These are phyloP conservation scores for Sonneratia caseolaris DNA, from an alignment of 345 rosid species.

Conservation along the genomic window DNA sequence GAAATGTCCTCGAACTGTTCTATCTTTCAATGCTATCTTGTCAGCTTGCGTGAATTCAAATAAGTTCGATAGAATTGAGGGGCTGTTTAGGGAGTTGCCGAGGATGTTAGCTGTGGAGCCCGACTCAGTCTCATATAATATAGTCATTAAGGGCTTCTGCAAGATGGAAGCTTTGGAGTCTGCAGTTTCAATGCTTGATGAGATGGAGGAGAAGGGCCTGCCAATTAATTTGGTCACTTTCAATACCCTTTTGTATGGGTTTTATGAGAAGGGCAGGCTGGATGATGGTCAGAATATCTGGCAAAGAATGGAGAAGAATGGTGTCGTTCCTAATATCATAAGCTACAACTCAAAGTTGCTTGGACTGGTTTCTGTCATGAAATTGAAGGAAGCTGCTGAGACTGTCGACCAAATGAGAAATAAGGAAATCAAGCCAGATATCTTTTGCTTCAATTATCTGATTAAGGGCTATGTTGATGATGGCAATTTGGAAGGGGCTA, in stretches of 20 bases:
- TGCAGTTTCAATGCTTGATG: slow-evolving; percentile 35
- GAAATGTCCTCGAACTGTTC: slow-evolving; percentile 43
- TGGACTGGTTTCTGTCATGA: slow-evolving; percentile 39
- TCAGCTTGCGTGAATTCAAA: slow-evolving; percentile 47
- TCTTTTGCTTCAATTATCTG: slow-evolving; percentile 46
- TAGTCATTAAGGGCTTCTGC: slow-evolving; percentile 43
- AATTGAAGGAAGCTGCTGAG: slow-evolving; percentile 34
- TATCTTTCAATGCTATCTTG: slow-evolving; percentile 54
- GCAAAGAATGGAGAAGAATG: slow-evolving; percentile 37
- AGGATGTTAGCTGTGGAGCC: slow-evolving; percentile 35
- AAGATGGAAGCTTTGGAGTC: slow-evolving; percentile 36
- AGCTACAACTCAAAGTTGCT: slow-evolving; percentile 50
- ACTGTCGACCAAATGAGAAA: slow-evolving; percentile 35
- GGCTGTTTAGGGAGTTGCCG: slow-evolving; percentile 34
- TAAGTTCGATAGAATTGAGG: slow-evolving; percentile 34
- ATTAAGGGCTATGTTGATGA: slow-evolving; percentile 36
- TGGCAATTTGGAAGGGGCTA: slow-evolving; percentile 35
- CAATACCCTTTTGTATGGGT: slow-evolving; percentile 42
- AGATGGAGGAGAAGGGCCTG: slow-evolving; percentile 49
- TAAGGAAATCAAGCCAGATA: slow-evolving; percentile 35
- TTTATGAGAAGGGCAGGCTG: slow-evolving; percentile 32
- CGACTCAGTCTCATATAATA: slow-evolving; percentile 46
- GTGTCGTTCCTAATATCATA: slow-evolving; percentile 32
- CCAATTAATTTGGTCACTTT: slow-evolving; percentile 39
- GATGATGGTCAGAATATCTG: slow-evolving; percentile 52